These are phyloP conservation scores for Aplosporella prunicola DNA, from an alignment of 2,329 filamentous ascomycete species.

Conservation along the genomic window DNA sequence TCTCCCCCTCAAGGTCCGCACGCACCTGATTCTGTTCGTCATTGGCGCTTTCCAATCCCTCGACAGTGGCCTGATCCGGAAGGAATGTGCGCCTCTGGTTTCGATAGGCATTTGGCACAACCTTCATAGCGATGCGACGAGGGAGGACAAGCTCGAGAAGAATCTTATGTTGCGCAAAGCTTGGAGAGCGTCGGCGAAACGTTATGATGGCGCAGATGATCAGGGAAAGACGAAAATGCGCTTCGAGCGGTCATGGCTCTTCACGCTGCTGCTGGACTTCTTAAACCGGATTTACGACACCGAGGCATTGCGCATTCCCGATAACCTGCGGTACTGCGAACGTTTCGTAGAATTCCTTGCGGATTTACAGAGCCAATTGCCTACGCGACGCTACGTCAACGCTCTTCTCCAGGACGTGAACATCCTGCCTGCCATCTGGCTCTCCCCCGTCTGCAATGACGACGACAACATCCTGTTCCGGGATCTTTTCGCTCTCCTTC, in stretches of 20 bases:
- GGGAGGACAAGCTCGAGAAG: slow-evolving; percentile 64
- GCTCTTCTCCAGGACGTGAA: slow-evolving; percentile 79
- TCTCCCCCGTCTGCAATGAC: slow-evolving; percentile 70
- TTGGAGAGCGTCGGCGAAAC: slow-evolving; percentile 79
- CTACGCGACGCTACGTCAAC: slow-evolving; percentile 89
- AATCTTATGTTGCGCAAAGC: slow-evolving; percentile 71
- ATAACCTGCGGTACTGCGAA: slow-evolving; percentile 75
- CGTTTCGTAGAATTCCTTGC: slow-evolving; percentile 85
- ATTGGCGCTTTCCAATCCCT: slow-evolving; percentile 90
- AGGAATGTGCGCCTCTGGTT: slow-evolving; percentile 91
- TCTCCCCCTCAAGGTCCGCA: slow-evolving; percentile 45
- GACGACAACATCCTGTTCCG: slow-evolving; percentile 68
- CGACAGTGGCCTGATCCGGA: slow-evolving; percentile 78
- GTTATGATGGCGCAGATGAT: slow-evolving; percentile 81
- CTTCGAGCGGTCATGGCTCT: slow-evolving; percentile 92
- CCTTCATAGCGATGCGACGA: slow-evolving; percentile 64
- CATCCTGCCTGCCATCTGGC: slow-evolving; percentile 62
- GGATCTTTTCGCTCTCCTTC: slow-evolving; percentile 69
- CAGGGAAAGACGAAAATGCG: slow-evolving; percentile 65
- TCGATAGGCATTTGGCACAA: slow-evolving; percentile 96
- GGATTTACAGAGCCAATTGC: slow-evolving; percentile 85
- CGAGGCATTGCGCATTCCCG: slow-evolving; percentile 12
- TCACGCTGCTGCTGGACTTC: slow-evolving; percentile 76
- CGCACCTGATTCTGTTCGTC: slow-evolving; percentile 79
- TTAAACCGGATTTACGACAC: slow-evolving; percentile 58